Percentiles rank a stretch among this genome's conserved stretches.
phyloP scores from a whole-genome alignment of 352 stramenopile species.

The Globisporangium abappressorium region DNA sequence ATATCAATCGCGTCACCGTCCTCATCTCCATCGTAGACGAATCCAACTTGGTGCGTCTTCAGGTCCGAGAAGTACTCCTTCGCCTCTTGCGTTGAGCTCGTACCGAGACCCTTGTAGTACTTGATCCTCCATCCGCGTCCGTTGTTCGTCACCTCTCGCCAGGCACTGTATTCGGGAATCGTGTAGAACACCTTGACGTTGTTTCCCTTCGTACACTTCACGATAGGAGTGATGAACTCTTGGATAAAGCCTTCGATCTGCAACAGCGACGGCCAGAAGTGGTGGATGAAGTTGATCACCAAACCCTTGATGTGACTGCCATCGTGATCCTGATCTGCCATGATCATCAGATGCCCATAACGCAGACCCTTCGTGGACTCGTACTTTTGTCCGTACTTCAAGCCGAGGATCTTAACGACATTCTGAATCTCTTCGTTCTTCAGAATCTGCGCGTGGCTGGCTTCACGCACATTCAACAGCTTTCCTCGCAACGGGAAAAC shows the following conservation, averaged over 20 bases:
- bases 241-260: constrained; percentile 88
- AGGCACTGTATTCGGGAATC: constrained; percentile 95
- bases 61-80: constrained; percentile 98
- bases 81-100: constrained; percentile 94
- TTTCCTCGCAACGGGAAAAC: constrained; percentile 98
- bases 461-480: constrained; percentile 99
- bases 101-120: constrained; percentile 99
- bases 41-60: constrained; percentile 91
- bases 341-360: constrained; percentile 99
- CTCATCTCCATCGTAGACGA: constrained; percentile 89
- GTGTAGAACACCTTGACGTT: constrained; percentile 93
- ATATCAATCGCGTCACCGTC: constrained; percentile 94
- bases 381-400: constrained; percentile 96
- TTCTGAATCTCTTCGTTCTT: constrained; percentile 98
- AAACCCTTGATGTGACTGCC: constrained; percentile 99
- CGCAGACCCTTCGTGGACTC: constrained; percentile 85
- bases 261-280: constrained; percentile 98
- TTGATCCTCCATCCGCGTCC: constrained; percentile 95
- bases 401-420: constrained; percentile 95
- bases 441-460: constrained; percentile 93
- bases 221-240: constrained; percentile 97
- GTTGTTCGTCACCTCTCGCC: constrained; percentile 86
- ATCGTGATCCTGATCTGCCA: constrained; percentile 99
- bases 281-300: constrained; percentile 98
- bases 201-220: constrained; percentile 94